phyloP scores from a whole-genome alignment of 2,329 filamentous ascomycete genomes.

The Trichoderma sp. region DNA sequence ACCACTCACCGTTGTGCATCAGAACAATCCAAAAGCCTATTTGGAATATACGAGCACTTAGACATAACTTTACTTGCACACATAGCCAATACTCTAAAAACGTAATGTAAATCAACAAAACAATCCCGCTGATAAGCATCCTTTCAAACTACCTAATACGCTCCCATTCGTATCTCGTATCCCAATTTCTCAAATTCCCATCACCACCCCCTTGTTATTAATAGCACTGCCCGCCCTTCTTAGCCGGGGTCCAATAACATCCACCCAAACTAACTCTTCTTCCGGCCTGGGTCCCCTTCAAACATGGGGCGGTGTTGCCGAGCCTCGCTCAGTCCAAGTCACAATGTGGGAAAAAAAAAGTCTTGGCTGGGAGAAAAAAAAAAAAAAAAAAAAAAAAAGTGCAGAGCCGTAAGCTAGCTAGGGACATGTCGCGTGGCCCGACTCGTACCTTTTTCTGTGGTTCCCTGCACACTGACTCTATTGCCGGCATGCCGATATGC shows the following conservation, averaged over 20 bases:
- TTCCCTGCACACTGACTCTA: not conserved
- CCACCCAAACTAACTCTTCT: not conserved
- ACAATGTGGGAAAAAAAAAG: not conserved
- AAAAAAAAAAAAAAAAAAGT: not conserved
- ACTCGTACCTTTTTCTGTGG: not conserved
- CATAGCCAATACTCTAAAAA: not conserved
- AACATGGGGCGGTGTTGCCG: constrained; percentile 11
- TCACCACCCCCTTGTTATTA: constrained; percentile 12
- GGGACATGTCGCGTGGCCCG: constrained; percentile 7
- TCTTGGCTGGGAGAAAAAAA: not conserved
- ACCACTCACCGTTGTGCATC: not conserved
- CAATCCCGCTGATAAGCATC: not conserved
- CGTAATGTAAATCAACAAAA: not conserved
- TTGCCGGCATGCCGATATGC: not conserved
- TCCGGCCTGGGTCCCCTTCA: not conserved
- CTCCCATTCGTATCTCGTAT: not conserved
- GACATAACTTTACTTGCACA: not conserved
- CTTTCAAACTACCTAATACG: not conserved
- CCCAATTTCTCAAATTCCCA: not conserved
- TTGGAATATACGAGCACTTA: not conserved
- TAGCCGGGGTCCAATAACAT: not conserved
- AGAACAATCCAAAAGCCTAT: not conserved
- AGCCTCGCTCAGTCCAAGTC: not conserved
- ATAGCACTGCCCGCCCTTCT: constrained; percentile 16
- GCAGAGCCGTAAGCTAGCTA: not conserved